Conservation (phyloP, 345 rosid species). For the Ceriops decandra region DNA sequence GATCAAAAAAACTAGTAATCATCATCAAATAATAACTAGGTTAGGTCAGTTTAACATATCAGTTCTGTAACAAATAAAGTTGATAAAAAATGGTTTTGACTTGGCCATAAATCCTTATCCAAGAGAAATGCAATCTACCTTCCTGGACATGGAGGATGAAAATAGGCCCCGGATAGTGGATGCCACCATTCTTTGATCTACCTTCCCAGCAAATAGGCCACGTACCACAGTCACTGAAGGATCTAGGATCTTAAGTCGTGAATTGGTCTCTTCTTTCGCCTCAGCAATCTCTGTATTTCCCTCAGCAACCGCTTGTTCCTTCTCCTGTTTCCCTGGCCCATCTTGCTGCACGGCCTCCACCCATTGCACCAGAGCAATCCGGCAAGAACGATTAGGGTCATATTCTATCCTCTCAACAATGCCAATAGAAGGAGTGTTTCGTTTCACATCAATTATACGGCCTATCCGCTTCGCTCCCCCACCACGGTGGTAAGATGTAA, state of each 20-base stretch:
- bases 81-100: not conserved
- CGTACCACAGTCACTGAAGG: not conserved
- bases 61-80: not conserved
- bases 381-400: slow-evolving; percentile 8
- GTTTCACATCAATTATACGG: slow-evolving; percentile 6
- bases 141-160: not conserved
- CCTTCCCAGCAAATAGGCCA: slow-evolving; percentile 4
- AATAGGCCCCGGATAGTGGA: not conserved
- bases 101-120: not conserved
- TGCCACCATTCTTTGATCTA: slow-evolving; percentile 3
- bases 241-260: not conserved
- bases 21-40: no score
- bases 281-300: not conserved
- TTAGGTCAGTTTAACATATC: no score
- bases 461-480: slow-evolving; percentile 1
- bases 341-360: not conserved
- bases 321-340: no score
- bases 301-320: no score
- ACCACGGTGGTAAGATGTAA: slow-evolving; percentile 10
- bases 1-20: no score
- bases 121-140: not conserved
- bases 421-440: slow-evolving; percentile 1
- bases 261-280: not conserved
- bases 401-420: slow-evolving; percentile 12
- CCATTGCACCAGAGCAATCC: slow-evolving; percentile 6